phyloP scores from a whole-genome alignment of 129 eudicot species.

The Flaveria brownii region DNA sequence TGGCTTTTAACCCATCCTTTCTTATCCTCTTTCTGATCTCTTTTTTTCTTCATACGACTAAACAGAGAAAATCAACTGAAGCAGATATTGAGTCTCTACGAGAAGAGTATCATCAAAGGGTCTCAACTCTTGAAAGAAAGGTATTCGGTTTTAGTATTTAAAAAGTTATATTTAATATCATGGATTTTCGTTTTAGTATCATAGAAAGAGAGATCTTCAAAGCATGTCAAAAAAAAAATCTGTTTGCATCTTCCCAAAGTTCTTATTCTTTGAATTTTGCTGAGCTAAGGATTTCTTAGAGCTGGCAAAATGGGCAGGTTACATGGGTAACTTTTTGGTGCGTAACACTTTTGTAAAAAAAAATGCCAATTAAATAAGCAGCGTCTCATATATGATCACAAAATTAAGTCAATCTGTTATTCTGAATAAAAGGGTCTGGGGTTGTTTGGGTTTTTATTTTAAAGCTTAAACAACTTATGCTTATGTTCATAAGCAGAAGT shows the following conservation, averaged over 20 bases:
- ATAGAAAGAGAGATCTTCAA: constrained; percentile 19
- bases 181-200: background rate
- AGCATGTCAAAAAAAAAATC: background rate
- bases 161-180: constrained; percentile 8
- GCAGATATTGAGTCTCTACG: constrained; percentile 86
- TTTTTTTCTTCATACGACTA: constrained; percentile 16
- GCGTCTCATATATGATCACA: background rate
- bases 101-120: constrained; percentile 93
- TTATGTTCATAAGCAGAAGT: too few species aligned
- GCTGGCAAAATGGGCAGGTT: background rate
- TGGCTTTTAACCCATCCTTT: background rate
- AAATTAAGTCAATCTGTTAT: background rate
- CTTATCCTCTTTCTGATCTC: constrained; percentile 16
- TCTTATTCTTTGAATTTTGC: background rate
- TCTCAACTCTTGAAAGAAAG: constrained; percentile 87
- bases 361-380: background rate
- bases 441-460: too few species aligned
- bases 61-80: constrained; percentile 86
- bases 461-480: too few species aligned
- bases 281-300: background rate
- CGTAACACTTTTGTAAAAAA: background rate
- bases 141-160: constrained; percentile 32
- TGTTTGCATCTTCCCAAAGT: background rate
- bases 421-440: too few species aligned
- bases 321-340: background rate